Evolutionary conservation across 2,329 filamentous ascomycete species (phyloP).

Genomic region (Trichoderma lentiforme): DNA sequence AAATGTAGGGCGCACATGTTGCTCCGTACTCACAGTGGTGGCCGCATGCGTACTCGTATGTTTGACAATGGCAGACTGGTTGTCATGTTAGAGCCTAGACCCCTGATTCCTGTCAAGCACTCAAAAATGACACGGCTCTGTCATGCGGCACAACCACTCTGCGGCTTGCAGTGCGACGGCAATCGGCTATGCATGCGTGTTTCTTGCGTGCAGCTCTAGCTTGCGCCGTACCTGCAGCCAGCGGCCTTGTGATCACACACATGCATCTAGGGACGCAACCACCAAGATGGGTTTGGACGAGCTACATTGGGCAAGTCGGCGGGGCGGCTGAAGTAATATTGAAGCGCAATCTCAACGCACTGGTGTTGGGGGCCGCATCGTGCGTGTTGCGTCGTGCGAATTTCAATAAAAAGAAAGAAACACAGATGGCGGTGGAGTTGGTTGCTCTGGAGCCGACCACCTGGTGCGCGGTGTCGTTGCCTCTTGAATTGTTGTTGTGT

Average conservation of each 20-base stretch:
- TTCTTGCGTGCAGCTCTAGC: conserved; percentile 11
- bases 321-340: conserved; percentile 2
- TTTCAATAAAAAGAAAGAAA: neutral
- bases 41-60: neutral
- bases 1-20: neutral
- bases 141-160: conserved; percentile 7
- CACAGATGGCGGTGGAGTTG: neutral
- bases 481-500: neutral
- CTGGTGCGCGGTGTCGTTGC: conserved; percentile 1
- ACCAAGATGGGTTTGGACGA: neutral
- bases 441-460: neutral
- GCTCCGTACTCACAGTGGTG: neutral
- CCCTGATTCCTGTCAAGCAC: neutral
- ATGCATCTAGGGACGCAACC: neutral
- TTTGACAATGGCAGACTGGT: neutral
- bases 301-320: neutral
- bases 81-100: neutral
- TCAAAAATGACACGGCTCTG: neutral
- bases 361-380: neutral
- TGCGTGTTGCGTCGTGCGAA: neutral
- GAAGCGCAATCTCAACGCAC: neutral
- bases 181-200: conserved; percentile 5
- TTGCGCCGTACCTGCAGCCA: conserved; percentile 15
- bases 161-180: neutral
- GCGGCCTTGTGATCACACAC: conserved; percentile 9